Conservation (phyloP, 768 basidiomycete genomes). For the Strobilomyces dryophilus region DNA sequence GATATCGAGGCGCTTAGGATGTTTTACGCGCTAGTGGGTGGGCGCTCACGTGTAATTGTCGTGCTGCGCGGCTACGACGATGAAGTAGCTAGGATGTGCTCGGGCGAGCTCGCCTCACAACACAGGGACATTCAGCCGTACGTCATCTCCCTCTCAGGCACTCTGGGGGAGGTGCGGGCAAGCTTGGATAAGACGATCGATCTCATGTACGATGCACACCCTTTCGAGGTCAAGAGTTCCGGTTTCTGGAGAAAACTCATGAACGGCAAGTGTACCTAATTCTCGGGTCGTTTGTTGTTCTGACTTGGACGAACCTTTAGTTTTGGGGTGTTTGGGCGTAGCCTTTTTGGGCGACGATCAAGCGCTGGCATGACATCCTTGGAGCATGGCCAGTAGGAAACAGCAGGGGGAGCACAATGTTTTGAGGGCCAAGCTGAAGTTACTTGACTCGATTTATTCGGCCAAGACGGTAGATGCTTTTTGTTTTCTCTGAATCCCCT, state of each 20-base stretch:
- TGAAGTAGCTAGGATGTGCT: background rate
- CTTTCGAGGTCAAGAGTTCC: background rate
- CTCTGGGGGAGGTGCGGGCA: background rate
- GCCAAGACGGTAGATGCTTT: no score
- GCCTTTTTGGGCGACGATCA: no score
- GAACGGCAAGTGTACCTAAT: background rate
- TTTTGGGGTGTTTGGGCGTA: no score
- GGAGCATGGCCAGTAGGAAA: no score
- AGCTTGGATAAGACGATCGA: background rate
- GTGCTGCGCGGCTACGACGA: background rate
- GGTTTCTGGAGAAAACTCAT: background rate
- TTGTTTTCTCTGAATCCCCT: no score
- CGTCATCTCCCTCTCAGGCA: background rate
- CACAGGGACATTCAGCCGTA: background rate
- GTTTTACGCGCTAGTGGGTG: background rate
- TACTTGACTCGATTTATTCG: no score
- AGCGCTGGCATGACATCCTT: no score
- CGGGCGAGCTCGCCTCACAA: background rate
- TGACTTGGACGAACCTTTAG: background rate
- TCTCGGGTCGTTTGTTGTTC: background rate
- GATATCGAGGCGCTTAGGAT: background rate
- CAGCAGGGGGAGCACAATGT: no score
- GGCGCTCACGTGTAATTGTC: background rate
- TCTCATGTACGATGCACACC: background rate
- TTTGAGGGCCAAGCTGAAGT: no score